Percentiles rank a stretch among this genome's conserved stretches.
These are phyloP conservation scores for Phaseolus coccineus DNA, from an alignment of 331 rosid species.

Conservation along the genomic window DNA sequence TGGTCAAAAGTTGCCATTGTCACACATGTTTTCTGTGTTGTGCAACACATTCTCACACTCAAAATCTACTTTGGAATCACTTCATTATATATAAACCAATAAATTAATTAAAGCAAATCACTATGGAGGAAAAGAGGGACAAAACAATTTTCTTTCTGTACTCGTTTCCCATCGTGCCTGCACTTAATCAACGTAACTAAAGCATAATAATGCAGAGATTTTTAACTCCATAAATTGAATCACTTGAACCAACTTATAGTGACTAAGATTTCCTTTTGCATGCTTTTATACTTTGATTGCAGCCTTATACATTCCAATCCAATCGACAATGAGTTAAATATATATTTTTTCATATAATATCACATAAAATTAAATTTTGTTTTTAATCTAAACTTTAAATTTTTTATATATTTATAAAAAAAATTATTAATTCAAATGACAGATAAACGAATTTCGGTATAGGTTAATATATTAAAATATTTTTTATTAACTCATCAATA, in stretches of 20 bases:
- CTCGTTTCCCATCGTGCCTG: not conserved
- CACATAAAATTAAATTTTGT: too few species aligned
- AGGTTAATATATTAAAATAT: too few species aligned
- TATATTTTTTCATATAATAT: too few species aligned
- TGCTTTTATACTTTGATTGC: not conserved
- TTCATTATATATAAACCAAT: not conserved
- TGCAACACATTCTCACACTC: not conserved
- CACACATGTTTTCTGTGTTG: not conserved
- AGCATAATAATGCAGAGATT: not conserved
- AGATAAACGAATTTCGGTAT: too few species aligned
- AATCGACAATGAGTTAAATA: too few species aligned
- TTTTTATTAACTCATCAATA: too few species aligned
- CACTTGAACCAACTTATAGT: not conserved
- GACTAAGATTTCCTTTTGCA: not conserved
- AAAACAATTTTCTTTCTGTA: not conserved
- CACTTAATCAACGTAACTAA: not conserved
- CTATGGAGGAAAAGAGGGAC: not conserved
- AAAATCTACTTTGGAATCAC: not conserved
- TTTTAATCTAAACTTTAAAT: too few species aligned
- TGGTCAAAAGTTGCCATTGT: not conserved
- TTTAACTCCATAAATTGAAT: not conserved
- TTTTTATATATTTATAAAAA: too few species aligned
- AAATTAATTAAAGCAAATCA: conserved; percentile 6
- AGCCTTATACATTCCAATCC: not conserved
- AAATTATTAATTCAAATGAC: too few species aligned